phyloP scores from a whole-genome alignment of 1,139 yeast species.

The Suhomyces bribrorum region DNA sequence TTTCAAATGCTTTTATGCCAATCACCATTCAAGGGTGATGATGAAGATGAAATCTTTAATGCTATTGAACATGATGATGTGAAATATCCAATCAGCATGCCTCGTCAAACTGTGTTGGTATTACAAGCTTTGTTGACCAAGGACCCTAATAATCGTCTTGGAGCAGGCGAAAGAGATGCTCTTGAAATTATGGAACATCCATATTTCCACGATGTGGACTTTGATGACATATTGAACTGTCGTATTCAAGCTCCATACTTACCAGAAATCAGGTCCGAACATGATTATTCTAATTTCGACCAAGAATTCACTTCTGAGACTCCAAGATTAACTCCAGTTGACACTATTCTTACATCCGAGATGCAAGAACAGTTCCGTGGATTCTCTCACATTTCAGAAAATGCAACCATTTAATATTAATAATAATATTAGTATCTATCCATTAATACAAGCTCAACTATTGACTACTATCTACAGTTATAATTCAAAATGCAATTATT shows the following conservation, averaged over 20 bases:
- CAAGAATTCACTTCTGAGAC: conserved; percentile 93
- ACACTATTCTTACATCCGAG: conserved; percentile 77
- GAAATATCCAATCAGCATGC: conserved; percentile 96
- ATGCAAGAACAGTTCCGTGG: conserved; percentile 98
- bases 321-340: conserved; percentile 93
- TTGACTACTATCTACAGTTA: too few relatives aligned
- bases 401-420: conserved; percentile 40
- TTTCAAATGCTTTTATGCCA: conserved; percentile 96
- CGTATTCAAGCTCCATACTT: conserved; percentile 82
- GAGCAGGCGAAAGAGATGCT: conserved; percentile 87
- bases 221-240: conserved; percentile 77
- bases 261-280: conserved; percentile 80
- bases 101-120: conserved; percentile 92
- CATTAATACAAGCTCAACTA: too few relatives aligned
- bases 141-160: conserved; percentile 82
- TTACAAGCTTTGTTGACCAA: conserved; percentile 87
- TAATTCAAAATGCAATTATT: background rate
- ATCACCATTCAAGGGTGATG: conserved; percentile 97
- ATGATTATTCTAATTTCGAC: conserved; percentile 91
- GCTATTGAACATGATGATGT: conserved; percentile 98
- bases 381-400: conserved; percentile 84
- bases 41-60: conserved; percentile 96
- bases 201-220: conserved; percentile 84
- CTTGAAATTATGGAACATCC: conserved; percentile 93
- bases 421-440: too few relatives aligned